phyloP scores from a whole-genome alignment of 371 early-diverging fungal genomes.

The Dinochytrium kinnereticum region DNA sequence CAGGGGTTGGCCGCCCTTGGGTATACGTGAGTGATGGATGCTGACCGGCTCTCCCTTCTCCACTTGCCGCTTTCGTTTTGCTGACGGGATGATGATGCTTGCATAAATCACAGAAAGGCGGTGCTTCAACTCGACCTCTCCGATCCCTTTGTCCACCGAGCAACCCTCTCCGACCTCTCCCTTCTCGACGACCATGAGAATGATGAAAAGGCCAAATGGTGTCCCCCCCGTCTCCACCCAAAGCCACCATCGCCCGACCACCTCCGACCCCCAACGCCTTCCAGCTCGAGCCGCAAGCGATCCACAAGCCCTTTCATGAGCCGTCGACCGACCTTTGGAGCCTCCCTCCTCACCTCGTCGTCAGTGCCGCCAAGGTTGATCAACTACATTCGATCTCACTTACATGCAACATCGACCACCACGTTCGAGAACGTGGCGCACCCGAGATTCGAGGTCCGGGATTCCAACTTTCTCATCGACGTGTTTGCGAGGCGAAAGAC shows the following conservation, averaged over 20 bases:
- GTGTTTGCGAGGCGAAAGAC: constrained; percentile 21
- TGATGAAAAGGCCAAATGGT: neutral
- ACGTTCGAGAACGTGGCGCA: neutral
- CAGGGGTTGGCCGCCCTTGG: neutral
- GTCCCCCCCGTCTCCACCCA: neutral
- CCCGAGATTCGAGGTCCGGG: constrained; percentile 8
- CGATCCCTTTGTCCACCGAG: constrained; percentile 25
- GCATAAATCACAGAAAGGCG: neutral
- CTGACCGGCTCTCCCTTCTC: neutral
- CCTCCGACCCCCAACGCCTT: neutral
- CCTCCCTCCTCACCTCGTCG: no score
- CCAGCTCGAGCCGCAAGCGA: neutral
- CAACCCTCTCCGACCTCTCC: constrained; percentile 15
- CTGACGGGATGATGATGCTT: neutral
- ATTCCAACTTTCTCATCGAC: constrained; percentile 26
- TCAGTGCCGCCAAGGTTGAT: no score
- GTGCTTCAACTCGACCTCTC: constrained; percentile 20
- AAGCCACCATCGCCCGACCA: neutral
- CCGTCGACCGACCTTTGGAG: neutral
- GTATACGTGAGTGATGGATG: neutral
- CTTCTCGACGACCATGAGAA: constrained; percentile 3
- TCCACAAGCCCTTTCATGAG: neutral
- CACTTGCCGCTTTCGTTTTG: neutral
- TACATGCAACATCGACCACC: neutral
- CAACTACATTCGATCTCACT: neutral